A percentile compares a stretch with the other conserved stretches of the same genome.
Evolutionary conservation across 768 basidiomycete genomes (phyloP).

Genomic region (Hydnum rufescens): DNA sequence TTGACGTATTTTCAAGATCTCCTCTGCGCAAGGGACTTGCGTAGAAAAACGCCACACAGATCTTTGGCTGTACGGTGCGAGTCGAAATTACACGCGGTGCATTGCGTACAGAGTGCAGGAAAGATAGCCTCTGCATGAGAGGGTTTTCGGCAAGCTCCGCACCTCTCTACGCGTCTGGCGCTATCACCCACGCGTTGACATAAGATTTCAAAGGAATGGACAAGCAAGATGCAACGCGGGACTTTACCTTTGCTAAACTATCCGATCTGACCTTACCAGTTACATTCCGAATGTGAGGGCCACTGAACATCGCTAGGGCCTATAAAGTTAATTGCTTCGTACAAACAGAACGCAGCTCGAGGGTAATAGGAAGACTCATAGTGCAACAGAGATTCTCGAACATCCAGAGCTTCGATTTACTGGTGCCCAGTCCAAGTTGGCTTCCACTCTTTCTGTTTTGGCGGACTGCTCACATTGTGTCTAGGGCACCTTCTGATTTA

Average conservation of each 20-base stretch:
- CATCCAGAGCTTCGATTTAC: constrained; percentile 67
- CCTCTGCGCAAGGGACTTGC: too few species aligned
- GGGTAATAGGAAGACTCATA: constrained; percentile 48
- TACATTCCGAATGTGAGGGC: constrained; percentile 56
- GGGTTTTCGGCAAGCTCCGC: too few species aligned
- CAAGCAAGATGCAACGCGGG: constrained; percentile 34
- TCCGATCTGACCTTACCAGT: constrained; percentile 77
- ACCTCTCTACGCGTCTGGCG: too few species aligned
- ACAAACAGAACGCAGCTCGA: constrained; percentile 57
- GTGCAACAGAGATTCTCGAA: constrained; percentile 65
- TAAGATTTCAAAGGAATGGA: background rate
- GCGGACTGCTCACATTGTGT: constrained; percentile 32
- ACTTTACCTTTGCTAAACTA: constrained; percentile 83
- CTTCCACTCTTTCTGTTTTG: constrained; percentile 23
- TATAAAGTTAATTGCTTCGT: background rate
- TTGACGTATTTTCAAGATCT: too few species aligned
- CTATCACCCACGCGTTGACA: too few species aligned
- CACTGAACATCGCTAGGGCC: constrained; percentile 1
- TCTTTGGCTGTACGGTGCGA: too few species aligned
- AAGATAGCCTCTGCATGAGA: too few species aligned
- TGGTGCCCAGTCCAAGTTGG: constrained; percentile 64
- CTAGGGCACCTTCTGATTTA: constrained; percentile 74
- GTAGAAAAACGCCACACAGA: too few species aligned
- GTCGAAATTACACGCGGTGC: too few species aligned
- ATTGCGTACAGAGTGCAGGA: too few species aligned